Evolutionary conservation across 164 flowering plant genomes (phyloP).

Genomic region (Platanus orientalis): DNA sequence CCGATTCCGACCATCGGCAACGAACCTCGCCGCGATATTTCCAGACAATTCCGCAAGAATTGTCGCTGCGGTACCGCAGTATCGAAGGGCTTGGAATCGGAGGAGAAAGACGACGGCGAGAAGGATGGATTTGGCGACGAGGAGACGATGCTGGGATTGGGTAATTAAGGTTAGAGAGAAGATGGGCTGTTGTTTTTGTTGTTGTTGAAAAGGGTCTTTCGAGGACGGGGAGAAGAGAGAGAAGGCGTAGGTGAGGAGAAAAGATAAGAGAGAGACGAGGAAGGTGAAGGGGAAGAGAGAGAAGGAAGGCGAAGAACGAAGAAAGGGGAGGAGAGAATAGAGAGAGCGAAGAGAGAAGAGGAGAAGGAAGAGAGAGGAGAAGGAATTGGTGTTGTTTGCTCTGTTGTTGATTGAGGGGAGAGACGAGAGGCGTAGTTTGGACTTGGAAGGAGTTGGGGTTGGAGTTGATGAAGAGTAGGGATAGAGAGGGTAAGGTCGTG

Average conservation of each 20-base stretch:
- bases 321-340: conserved; percentile 64
- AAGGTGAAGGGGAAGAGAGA: conserved; percentile 48
- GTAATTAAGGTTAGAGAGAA: conserved; percentile 35
- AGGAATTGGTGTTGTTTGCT: conserved; percentile 14
- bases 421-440: conserved; percentile 49
- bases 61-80: conserved; percentile 77
- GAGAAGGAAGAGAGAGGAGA: conserved; percentile 59
- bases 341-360: conserved; percentile 76
- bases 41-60: conserved; percentile 86
- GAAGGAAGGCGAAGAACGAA: conserved; percentile 36
- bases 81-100: conserved; percentile 78
- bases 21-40: conserved; percentile 51
- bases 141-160: conserved; percentile 37
- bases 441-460: conserved; percentile 72
- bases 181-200: conserved; percentile 21
- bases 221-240: conserved; percentile 23
- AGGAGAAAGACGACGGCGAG: conserved; percentile 69
- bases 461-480: conserved; percentile 28
- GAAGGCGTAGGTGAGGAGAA: conserved; percentile 32
- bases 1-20: conserved; percentile 22
- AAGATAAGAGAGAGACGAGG: conserved; percentile 29
- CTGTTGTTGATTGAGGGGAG: conserved; percentile 11
- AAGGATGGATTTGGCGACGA: conserved; percentile 50
- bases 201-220: conserved; percentile 16
- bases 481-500: conserved; percentile 34